Evolutionary conservation across 1,139 yeast species (phyloP), one percentile per base, ranked within the genome.

Genomic region (Candida neerlandica): DNA sequence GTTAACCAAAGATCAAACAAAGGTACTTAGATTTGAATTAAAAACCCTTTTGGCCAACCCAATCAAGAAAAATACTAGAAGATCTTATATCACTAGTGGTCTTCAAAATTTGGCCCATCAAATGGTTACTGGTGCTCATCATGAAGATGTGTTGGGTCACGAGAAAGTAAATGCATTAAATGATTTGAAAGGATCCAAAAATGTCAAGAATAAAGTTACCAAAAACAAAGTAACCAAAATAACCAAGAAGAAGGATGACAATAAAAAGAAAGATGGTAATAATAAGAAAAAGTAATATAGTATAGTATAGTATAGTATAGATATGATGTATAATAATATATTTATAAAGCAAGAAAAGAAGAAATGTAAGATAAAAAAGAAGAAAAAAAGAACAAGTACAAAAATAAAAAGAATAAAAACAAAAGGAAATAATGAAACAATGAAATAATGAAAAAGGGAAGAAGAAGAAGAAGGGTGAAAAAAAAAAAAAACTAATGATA

Each of bases 61-160:
- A 1, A 75, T 94, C 19, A 77, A 90, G 58, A 85, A 84, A 59
- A 87, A 89, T 53, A 70, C 80, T 42, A 77, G 94, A 67, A 77
- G 85, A 62, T 84, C 86, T 44, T 94, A 92, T 64, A 73, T 94
- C 52, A 91, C 98, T 5, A 86, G 92, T 59, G 99, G 99, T 0
- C 68, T 86, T 38, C 78, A 80, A 42, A 92, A 92, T 61, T 72
- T 92, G 58, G 99, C 99, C 0, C 96, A 91, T 64, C 80, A 87
- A 66, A 77, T 91, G 62, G 80, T 88, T 4, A 78, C 84, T 41
- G 95, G 96, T 16, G 77, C 82, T 50, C 84, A 88, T 2, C 94
- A 88, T 62, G 73, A 77, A 39, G 79, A 78, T 23, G 84, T 91
- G 43, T 71, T 90, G 58, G 97, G 97, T 0, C 86, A 83, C 56